Evolutionary conservation across 1,284 basidiomycete species (phyloP).

Genomic region (Phellopilus nigrolimitatus): DNA sequence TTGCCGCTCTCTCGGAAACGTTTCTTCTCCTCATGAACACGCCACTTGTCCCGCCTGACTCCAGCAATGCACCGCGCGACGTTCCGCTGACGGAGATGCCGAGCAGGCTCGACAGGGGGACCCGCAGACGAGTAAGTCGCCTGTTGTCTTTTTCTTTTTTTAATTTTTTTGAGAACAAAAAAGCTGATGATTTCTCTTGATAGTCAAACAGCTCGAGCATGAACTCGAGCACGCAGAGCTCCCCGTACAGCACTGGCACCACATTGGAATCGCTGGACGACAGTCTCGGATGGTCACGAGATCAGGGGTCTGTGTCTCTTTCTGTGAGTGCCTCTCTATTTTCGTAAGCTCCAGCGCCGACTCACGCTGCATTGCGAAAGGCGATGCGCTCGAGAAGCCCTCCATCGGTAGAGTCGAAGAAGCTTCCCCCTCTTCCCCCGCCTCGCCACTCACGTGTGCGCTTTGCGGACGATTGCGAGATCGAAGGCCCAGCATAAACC

Average conservation of each 20-base stretch:
- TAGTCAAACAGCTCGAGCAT: conserved; percentile 10
- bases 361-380: not conserved
- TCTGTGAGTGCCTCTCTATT: too few relatives aligned
- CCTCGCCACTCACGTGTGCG: conserved; percentile 10
- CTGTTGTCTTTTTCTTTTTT: not conserved
- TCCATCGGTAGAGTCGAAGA: not conserved
- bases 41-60: conserved; percentile 14
- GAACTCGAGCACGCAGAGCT: conserved; percentile 5
- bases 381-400: not conserved
- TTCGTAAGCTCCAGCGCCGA: too few relatives aligned
- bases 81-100: conserved; percentile 18
- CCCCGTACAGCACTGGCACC: too few relatives aligned
- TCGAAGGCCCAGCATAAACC: too few relatives aligned
- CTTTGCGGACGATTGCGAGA: conserved; percentile 10
- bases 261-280: too few relatives aligned
- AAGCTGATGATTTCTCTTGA: not conserved
- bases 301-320: too few relatives aligned
- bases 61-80: conserved; percentile 5
- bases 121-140: conserved; percentile 4
- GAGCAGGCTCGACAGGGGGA: conserved; percentile 4
- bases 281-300: too few relatives aligned
- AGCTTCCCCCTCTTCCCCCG: conserved; percentile 12
- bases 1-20: conserved; percentile 9
- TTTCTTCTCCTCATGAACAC: conserved; percentile 18
- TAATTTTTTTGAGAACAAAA: not conserved